A percentile compares a stretch with the other conserved stretches of the same genome.
These are phyloP conservation scores for Pseudogymnoascus sp. DNA, from an alignment of 2,329 filamentous ascomycete species.

Conservation along the genomic window DNA sequence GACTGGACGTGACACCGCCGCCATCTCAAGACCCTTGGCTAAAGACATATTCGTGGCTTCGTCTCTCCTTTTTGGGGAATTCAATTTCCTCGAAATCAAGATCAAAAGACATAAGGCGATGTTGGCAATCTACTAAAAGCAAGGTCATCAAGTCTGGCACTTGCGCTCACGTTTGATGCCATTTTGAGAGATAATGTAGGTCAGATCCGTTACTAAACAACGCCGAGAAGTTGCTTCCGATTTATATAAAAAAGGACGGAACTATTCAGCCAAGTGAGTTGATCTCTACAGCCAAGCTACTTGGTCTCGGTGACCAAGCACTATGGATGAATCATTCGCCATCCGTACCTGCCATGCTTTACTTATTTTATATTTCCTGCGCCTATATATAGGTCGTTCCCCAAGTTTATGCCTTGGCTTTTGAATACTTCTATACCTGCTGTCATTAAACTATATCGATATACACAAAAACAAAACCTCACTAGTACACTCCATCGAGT, in stretches of 20 bases:
- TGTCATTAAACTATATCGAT: background rate
- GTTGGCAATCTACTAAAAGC: constrained; percentile 1
- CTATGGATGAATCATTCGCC: background rate
- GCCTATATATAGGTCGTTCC: constrained; percentile 4
- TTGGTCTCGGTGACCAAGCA: background rate
- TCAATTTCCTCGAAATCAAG: background rate
- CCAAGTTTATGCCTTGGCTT: constrained; percentile 1
- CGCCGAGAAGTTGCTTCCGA: background rate
- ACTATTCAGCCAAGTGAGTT: constrained; percentile 1
- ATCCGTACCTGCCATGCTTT: background rate
- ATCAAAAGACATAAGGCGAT: constrained; percentile 1
- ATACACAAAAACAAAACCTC: background rate
- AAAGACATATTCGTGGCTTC: background rate
- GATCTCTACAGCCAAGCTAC: constrained; percentile 3
- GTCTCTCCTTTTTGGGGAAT: background rate
- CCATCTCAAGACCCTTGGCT: constrained; percentile 2
- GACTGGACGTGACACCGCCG: background rate
- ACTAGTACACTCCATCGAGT: constrained; percentile 1
- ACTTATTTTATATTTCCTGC: constrained; percentile 4
- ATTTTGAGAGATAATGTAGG: background rate
- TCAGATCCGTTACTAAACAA: background rate
- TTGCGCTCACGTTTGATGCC: background rate
- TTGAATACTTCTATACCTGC: background rate
- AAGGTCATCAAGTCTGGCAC: background rate
- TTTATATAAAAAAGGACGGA: background rate